Conservation (phyloP, 768 basidiomycete species). For the Steccherinum ochraceum region DNA sequence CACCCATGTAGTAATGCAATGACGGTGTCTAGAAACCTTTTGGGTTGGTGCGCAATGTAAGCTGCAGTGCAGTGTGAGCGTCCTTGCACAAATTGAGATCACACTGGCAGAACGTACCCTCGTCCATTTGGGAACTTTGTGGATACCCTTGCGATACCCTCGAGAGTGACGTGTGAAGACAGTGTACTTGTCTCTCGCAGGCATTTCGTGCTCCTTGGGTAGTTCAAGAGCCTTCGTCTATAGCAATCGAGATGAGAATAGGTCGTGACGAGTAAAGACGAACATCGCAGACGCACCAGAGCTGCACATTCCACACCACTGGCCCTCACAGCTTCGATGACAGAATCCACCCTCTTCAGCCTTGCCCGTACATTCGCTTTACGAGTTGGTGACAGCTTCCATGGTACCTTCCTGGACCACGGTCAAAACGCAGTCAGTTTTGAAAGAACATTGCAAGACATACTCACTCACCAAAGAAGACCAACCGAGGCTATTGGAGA, state of each 20-base stretch:
- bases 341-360: conserved; percentile 88
- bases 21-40: conserved; percentile 66
- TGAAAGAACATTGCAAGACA: conserved; percentile 2
- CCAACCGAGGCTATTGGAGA: conserved; percentile 63
- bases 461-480: conserved; percentile 67
- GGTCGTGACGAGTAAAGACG: conserved; percentile 2
- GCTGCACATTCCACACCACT: conserved; percentile 77
- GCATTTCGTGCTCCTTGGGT: conserved; percentile 94
- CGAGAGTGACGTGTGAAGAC: conserved; percentile 63
- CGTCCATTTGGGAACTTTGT: conserved; percentile 98
- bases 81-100: neutral
- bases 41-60: conserved; percentile 84
- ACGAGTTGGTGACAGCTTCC: conserved; percentile 85
- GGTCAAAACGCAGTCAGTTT: neutral
- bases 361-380: conserved; percentile 89
- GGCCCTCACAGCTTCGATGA: conserved; percentile 80
- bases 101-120: conserved; percentile 46
- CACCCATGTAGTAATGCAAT: conserved; percentile 12
- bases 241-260: neutral
- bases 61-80: conserved; percentile 33
- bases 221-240: conserved; percentile 73
- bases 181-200: conserved; percentile 90
- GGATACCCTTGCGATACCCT: conserved; percentile 90
- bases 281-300: conserved; percentile 57
- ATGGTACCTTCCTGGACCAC: conserved; percentile 96